Evolutionary conservation across 1,284 basidiomycete species (phyloP).

Genomic region (Ceratobasidium sp.): DNA sequence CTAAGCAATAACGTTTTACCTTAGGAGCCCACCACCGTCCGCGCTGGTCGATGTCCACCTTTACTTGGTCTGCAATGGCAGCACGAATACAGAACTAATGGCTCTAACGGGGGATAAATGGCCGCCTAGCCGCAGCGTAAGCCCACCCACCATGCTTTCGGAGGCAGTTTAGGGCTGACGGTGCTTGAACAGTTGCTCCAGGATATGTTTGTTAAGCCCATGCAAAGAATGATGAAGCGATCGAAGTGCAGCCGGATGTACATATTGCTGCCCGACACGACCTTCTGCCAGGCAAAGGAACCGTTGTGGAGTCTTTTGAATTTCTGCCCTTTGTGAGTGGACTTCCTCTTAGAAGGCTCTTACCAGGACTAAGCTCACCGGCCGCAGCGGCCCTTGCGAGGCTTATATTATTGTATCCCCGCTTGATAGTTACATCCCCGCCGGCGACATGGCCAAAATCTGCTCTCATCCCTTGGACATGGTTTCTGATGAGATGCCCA

Average conservation of each 20-base stretch:
- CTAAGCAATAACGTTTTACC: neutral
- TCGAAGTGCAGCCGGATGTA: neutral
- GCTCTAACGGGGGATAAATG: neutral
- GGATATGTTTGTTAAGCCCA: neutral
- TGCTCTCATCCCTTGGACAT: neutral
- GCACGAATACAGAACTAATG: neutral
- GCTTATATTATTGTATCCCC: neutral
- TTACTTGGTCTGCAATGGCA: neutral
- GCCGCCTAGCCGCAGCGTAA: neutral
- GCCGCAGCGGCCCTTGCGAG: neutral
- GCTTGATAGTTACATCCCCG: neutral
- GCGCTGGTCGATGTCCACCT: neutral
- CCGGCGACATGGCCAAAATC: neutral
- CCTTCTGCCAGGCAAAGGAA: neutral
- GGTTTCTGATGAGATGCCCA: neutral
- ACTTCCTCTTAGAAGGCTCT: neutral
- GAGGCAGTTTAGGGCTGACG: neutral
- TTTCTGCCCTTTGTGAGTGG: neutral
- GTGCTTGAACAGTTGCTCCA: neutral
- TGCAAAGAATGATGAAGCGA: neutral
- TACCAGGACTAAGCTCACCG: neutral
- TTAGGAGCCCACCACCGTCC: neutral
- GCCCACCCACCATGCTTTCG: neutral
- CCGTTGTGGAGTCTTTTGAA: neutral
- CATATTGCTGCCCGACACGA: neutral